These are phyloP conservation scores for Schizosaccharomyces osmophilus DNA, from an alignment of 805 yeast species.

Conservation along the genomic window DNA sequence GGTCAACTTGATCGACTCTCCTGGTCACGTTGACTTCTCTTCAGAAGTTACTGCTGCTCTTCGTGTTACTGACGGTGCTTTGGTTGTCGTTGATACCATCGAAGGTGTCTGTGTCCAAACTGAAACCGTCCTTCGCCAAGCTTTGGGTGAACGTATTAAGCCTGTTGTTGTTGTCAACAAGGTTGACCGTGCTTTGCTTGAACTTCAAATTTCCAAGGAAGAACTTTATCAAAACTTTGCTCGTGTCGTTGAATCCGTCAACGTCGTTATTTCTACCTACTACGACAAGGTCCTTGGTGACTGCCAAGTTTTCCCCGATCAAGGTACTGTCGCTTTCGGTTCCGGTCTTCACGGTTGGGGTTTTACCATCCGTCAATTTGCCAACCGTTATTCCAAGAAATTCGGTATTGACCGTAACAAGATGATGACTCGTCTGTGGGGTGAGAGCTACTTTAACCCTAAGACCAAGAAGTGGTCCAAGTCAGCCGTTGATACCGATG, in stretches of 20 bases:
- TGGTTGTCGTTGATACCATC: slow-evolving; percentile 95
- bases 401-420: slow-evolving; percentile 94
- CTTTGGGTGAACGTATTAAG: slow-evolving; percentile 97
- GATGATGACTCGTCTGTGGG: slow-evolving; percentile 99
- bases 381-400: slow-evolving; percentile 92
- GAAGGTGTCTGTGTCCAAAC: slow-evolving; percentile 99
- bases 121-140: slow-evolving; percentile 97
- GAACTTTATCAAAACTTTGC: slow-evolving; percentile 94
- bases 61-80: slow-evolving; percentile 99
- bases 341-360: slow-evolving; percentile 99
- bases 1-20: slow-evolving; percentile 95
- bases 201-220: slow-evolving; percentile 96
- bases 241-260: slow-evolving; percentile 97
- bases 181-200: slow-evolving; percentile 98
- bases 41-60: slow-evolving; percentile 99
- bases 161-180: slow-evolving; percentile 97
- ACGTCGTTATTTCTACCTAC: slow-evolving; percentile 92
- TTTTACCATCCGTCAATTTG: slow-evolving; percentile 97
- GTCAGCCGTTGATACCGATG: slow-evolving; percentile 73
- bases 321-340: slow-evolving; percentile 98
- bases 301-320: slow-evolving; percentile 93
- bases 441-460: slow-evolving; percentile 99
- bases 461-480: slow-evolving; percentile 98
- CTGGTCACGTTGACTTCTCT: slow-evolving; percentile 99
- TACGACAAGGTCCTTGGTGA: slow-evolving; percentile 79